Evolutionary conservation across 495 filamentous ascomycete species (phyloP), one percentile per base, ranked within the genome.

Genomic region (Penicillium odoratum): DNA sequence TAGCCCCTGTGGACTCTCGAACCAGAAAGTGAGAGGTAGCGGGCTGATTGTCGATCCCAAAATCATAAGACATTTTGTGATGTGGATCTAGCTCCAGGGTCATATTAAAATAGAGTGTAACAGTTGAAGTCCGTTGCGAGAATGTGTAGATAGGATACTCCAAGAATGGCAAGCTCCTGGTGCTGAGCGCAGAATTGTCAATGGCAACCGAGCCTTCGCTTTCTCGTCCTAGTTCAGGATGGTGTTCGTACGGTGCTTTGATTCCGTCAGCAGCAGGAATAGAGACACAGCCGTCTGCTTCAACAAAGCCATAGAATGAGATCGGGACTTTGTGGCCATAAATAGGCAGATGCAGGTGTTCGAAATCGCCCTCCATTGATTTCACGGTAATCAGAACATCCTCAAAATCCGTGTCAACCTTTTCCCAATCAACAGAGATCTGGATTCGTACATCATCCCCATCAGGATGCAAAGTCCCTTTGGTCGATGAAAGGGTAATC

Each of bases 101-200:
- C 0, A 83, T 78, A 25, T 79, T 82, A 44, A 90, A 80, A 60
- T 80, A 80, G 10, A 90, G 69, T 0, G 83, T 87, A 48, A 89
- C 70, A 57, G 86, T 80, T 8, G 71, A 79, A 67, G 3, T 58
- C 36, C 65, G 59, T 47, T 74, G 70, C 18, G 83, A 83, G 71
- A 88, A 89, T 28, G 85, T 68, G 71, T 86, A 89, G 18, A 91
- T 59, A 58, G 84, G 78, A 65, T 89, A 90, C 60, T 86, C 82
- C 10, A 91, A 42, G 33, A 61, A 64, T 13, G 55, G 51, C 3
- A 25, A 16, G 21, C 21, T 33, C 1, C 3, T 40, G 3, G 5
- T 29, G 0, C n/a, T 16, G 16, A 30, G 36, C 2, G 31, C 13
- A n/a, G 16, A n/a, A 9, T 6, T 13, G 33, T 26, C 49, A 26